Conservation (phyloP, 2,329 filamentous ascomycete genomes). For the Acrocalymma vagum region DNA sequence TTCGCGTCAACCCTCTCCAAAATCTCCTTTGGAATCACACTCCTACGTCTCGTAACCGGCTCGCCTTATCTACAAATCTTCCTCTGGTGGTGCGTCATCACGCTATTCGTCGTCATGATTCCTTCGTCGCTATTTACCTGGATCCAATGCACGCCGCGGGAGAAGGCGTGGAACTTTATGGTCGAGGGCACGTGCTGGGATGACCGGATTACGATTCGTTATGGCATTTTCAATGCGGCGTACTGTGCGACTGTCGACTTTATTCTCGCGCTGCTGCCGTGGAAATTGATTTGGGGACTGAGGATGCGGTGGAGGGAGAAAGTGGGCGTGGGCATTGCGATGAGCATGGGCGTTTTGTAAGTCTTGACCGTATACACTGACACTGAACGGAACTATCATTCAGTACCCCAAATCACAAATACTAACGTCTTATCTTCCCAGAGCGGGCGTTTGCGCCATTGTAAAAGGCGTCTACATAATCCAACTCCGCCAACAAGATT, state of each 20-base stretch:
- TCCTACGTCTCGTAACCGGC: conserved; percentile 30
- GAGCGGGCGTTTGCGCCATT: conserved; percentile 35
- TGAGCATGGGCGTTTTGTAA: conserved; percentile 38
- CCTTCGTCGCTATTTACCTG: conserved; percentile 30
- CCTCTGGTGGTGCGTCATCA: conserved; percentile 34
- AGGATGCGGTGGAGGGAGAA: conserved; percentile 32
- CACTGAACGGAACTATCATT: no score
- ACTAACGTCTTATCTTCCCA: conserved; percentile 5
- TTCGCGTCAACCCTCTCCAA: conserved; percentile 35
- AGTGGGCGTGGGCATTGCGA: conserved; percentile 37
- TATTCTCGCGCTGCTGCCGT: conserved; percentile 34
- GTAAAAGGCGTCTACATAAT: conserved; percentile 34
- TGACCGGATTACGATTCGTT: conserved; percentile 17
- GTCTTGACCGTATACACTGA: conserved; percentile 1
- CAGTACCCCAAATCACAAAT: no score
- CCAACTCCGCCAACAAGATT: conserved; percentile 31
- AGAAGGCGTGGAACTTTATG: conserved; percentile 24
- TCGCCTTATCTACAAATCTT: no score
- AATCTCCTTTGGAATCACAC: conserved; percentile 38
- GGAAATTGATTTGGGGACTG: conserved; percentile 34
- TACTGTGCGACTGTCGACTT: conserved; percentile 33
- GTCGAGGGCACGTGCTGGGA: conserved; percentile 31
- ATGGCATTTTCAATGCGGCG: conserved; percentile 39
- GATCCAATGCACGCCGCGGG: conserved; percentile 25
- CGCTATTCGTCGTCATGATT: conserved; percentile 35